Evolutionary conservation across 805 yeast species (phyloP), one percentile per base, ranked within the genome.

Genomic region (Starmerella bombi): DNA sequence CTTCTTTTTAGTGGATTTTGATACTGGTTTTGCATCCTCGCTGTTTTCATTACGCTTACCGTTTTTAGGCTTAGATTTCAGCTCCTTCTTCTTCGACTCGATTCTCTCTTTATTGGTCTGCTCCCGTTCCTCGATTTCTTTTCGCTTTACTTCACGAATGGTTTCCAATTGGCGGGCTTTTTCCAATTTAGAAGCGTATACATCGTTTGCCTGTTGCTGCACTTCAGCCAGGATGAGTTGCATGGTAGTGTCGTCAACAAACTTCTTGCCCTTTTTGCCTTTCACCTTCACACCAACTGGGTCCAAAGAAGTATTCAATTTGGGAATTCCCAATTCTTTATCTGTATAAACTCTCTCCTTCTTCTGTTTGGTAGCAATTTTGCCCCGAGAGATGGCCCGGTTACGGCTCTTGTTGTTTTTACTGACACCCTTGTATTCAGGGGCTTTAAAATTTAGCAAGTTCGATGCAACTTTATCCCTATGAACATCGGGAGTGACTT

Each of bases 121-220:
- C 52, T 88, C 95, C 56, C 78, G 80, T 57, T 79, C 67, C 58
- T 88, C 96, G 48, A 88, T 73, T 59, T 91, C 97, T 61, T 77
- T 70, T 54, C 83, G 74, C 64, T 80, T 83, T 49, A 84, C 65
- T 33, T 84, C 94, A 55, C 98, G 71, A 44, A 88, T 73, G 51
- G 82, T 93, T 60, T 88, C 96, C 36, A 91, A 67, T 60, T 93
- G 77, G 56, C 82, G 74, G 0, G 94, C 77, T 56, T 82, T 83
- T 57, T 88, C 98, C 42, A 91, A 66, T 61, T 85, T 91, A 50
- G 94, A 80, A 55, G 86, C 94, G 52, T 79, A 77, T 7, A 74
- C 71, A 32, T 72, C 70, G 46, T 88, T 96, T 49, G 76, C 69
- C 45, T 77, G 73, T 56, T 85, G 93, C 52, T 84, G 85, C 41